A percentile compares a stretch with the other conserved stretches of the same genome.
Conservation (phyloP, 2,329 filamentous ascomycete species). For the Aspergillus tanneri region DNA sequence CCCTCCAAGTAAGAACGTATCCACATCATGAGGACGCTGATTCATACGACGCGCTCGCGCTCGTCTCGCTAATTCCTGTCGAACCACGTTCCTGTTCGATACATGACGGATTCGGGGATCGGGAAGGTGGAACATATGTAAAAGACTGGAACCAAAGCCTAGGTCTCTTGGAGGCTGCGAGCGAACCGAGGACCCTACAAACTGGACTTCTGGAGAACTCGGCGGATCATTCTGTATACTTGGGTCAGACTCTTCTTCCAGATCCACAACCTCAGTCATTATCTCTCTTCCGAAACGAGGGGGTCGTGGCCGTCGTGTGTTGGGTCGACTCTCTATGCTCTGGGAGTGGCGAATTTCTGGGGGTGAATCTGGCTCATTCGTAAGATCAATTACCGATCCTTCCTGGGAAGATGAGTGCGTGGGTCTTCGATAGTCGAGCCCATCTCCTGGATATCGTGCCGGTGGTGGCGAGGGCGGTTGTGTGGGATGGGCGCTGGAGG, state of each 20-base stretch:
- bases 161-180: slow-evolving; percentile 9
- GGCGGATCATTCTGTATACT: slow-evolving; percentile 18
- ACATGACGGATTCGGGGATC: slow-evolving; percentile 1
- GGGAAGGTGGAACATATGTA: slow-evolving; percentile 12
- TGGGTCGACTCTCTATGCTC: background rate
- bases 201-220: slow-evolving; percentile 52
- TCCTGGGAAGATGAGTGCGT: slow-evolving; percentile 40
- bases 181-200: slow-evolving; percentile 39
- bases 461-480: slow-evolving; percentile 31
- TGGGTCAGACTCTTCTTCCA: slow-evolving; percentile 37
- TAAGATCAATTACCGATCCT: slow-evolving; percentile 50
- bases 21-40: background rate
- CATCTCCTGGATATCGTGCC: slow-evolving; percentile 50
- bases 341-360: slow-evolving; percentile 15
- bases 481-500: slow-evolving; percentile 16
- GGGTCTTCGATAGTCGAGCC: slow-evolving; percentile 56
- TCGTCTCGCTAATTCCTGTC: slow-evolving; percentile 24
- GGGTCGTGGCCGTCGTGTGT: slow-evolving; percentile 17
- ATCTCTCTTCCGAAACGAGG: slow-evolving; percentile 41
- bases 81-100: slow-evolving; percentile 15
- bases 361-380: slow-evolving; percentile 45
- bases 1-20: slow-evolving; percentile 25
- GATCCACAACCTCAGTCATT: slow-evolving; percentile 39
- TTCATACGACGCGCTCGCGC: slow-evolving; percentile 6
- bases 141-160: slow-evolving; percentile 4